A percentile compares a stretch with the other conserved stretches of the same genome.
Conservation (phyloP, 2,329 filamentous ascomycete species). For the Monosporascus sp. region DNA sequence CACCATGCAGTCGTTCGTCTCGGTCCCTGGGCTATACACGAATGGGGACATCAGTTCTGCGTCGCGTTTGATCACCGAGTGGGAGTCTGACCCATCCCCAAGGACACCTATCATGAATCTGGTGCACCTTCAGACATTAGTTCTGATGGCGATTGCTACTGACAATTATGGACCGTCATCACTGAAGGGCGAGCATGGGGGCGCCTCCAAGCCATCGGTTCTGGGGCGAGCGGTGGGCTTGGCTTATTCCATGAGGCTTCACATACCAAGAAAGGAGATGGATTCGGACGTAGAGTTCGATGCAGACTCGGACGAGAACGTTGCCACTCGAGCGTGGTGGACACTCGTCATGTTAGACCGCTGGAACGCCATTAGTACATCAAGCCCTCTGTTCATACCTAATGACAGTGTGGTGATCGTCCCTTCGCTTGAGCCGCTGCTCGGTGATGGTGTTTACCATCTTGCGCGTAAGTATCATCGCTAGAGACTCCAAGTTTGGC, state of each 20-base stretch:
- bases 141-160: constrained; percentile 61
- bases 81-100: constrained; percentile 39
- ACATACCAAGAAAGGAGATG: constrained; percentile 33
- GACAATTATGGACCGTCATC: constrained; percentile 48
- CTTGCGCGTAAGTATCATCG: constrained; percentile 52
- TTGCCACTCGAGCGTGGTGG: constrained; percentile 66
- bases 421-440: constrained; percentile 51
- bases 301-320: constrained; percentile 54
- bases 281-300: constrained; percentile 41
- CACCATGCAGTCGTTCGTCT: constrained; percentile 49
- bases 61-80: constrained; percentile 43
- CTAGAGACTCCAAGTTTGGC: too few species aligned
- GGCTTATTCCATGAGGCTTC: constrained; percentile 60
- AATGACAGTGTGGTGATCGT: constrained; percentile 56
- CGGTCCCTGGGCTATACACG: constrained; percentile 29
- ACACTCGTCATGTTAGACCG: constrained; percentile 65
- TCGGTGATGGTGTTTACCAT: constrained; percentile 60
- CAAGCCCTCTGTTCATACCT: constrained; percentile 56
- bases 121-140: constrained; percentile 60
- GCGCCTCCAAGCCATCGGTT: constrained; percentile 47
- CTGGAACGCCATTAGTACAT: constrained; percentile 66
- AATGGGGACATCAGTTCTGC: constrained; percentile 39
- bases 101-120: constrained; percentile 38
- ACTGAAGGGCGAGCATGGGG: constrained; percentile 33
- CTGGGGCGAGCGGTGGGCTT: constrained; percentile 61